Percentiles rank a stretch among this genome's conserved stretches.
phyloP scores from a whole-genome alignment of 768 basidiomycete species.

The Tricholoma sp. region DNA sequence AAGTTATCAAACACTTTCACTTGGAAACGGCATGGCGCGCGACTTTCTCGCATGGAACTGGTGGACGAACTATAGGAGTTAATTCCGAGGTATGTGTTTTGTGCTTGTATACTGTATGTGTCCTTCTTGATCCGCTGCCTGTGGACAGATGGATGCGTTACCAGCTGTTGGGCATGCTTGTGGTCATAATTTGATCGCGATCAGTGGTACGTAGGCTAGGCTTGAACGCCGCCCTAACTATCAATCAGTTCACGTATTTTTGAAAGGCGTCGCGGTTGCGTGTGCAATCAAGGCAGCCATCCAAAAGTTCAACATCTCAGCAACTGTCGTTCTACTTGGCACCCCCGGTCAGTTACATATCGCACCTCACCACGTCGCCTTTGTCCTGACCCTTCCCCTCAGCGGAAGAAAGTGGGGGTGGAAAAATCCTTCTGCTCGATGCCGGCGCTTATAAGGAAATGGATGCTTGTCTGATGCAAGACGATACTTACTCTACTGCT shows the following conservation, averaged over 20 bases:
- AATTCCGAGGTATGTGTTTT: slow-evolving; percentile 61
- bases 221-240: not conserved
- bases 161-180: slow-evolving; percentile 65
- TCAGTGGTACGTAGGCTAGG: slow-evolving; percentile 30
- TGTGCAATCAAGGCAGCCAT: slow-evolving; percentile 60
- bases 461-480: slow-evolving; percentile 74
- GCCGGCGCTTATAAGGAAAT: slow-evolving; percentile 74
- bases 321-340: slow-evolving; percentile 66
- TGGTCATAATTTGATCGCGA: slow-evolving; percentile 81
- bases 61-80: slow-evolving; percentile 67
- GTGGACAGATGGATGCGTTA: slow-evolving; percentile 54
- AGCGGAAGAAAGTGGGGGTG: slow-evolving; percentile 78
- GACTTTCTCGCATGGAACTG: slow-evolving; percentile 54
- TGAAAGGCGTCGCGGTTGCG: slow-evolving; percentile 67
- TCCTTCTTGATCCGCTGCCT: not conserved
- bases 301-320: slow-evolving; percentile 55
- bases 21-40: slow-evolving; percentile 77
- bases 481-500: not conserved
- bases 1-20: slow-evolving; percentile 55
- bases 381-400: not conserved
- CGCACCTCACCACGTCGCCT: not conserved
- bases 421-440: slow-evolving; percentile 64
- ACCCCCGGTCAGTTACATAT: slow-evolving; percentile 55
- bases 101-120: not conserved
- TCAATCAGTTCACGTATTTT: not conserved